A percentile compares a stretch with the other conserved stretches of the same genome.
These are phyloP conservation scores for Stephania cephalantha DNA, from an alignment of 164 flowering plant species.

Conservation along the genomic window DNA sequence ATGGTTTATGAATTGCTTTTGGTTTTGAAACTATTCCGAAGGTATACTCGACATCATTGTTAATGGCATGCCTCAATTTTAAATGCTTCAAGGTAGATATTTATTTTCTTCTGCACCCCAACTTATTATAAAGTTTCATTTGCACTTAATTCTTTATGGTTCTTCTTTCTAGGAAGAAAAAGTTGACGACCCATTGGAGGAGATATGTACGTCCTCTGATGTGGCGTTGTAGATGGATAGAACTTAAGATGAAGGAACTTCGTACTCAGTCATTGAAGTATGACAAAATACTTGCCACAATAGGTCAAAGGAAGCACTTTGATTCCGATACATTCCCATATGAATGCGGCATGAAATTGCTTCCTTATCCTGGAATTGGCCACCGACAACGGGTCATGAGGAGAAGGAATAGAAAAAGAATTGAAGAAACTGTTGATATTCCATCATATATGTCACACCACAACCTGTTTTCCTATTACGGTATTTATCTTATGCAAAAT, in stretches of 20 bases:
- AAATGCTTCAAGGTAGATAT: not conserved
- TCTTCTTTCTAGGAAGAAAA: constrained; percentile 58
- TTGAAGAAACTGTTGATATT: constrained; percentile 55
- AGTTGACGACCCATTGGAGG: constrained; percentile 80
- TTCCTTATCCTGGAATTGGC: constrained; percentile 40
- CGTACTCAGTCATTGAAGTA: constrained; percentile 59
- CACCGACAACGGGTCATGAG: constrained; percentile 39
- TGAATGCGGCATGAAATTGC: constrained; percentile 51
- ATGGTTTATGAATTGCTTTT: not conserved
- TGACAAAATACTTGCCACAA: constrained; percentile 37
- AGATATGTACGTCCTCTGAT: constrained; percentile 60
- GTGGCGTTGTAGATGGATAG: constrained; percentile 88
- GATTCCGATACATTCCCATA: constrained; percentile 23
- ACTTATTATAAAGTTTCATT: not conserved
- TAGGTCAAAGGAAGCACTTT: constrained; percentile 29
- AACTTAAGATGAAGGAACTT: constrained; percentile 63
- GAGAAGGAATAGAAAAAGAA: constrained; percentile 67
- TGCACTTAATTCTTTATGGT: not conserved
- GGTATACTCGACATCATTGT: not conserved
- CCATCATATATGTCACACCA: constrained; percentile 62
- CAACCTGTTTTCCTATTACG: constrained; percentile 67
- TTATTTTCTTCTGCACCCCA: not conserved
- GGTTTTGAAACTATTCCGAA: not conserved
- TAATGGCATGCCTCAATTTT: not conserved
- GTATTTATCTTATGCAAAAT: constrained; percentile 31